Evolutionary conservation across 192 early-diverging fungal species (phyloP).

Genomic region (Chytriomyces confervae): DNA sequence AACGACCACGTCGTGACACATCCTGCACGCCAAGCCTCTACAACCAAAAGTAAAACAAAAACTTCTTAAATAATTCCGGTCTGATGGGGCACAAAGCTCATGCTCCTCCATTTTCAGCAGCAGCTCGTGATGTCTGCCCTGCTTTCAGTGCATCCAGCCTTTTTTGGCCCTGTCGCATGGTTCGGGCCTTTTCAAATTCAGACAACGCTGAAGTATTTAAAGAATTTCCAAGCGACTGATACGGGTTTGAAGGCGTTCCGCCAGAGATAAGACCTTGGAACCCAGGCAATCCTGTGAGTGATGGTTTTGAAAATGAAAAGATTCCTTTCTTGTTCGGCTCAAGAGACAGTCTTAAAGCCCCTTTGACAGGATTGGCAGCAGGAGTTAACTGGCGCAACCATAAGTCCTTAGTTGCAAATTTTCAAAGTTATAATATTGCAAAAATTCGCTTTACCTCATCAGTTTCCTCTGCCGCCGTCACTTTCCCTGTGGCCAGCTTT

Average conservation of each 20-base stretch:
- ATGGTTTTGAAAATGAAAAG: conserved; percentile 24
- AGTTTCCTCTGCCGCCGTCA: conserved; percentile 28
- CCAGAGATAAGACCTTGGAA: background rate
- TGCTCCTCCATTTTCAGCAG: too few species aligned
- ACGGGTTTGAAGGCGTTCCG: conserved; percentile 1
- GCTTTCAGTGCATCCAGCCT: conserved; percentile 14
- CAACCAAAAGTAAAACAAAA: too few species aligned
- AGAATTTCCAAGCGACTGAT: background rate
- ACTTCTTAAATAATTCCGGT: too few species aligned
- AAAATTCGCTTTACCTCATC: conserved; percentile 40
- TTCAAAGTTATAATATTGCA: background rate
- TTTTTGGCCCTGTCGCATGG: conserved; percentile 5
- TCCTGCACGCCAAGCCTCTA: too few species aligned
- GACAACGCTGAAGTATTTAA: background rate
- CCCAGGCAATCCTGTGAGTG: background rate
- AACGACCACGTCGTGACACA: too few species aligned
- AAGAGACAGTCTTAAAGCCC: background rate
- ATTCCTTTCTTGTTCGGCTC: conserved; percentile 8
- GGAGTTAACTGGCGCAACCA: background rate
- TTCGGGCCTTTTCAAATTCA: conserved; percentile 25
- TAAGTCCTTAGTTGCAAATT: background rate
- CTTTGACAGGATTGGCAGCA: background rate
- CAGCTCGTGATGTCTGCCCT: too few species aligned
- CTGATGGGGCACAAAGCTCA: too few species aligned
- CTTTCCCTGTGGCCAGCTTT: conserved; percentile 33